phyloP scores from a whole-genome alignment of 1,139 yeast genomes.

The Suhomyces chickasaworum region DNA sequence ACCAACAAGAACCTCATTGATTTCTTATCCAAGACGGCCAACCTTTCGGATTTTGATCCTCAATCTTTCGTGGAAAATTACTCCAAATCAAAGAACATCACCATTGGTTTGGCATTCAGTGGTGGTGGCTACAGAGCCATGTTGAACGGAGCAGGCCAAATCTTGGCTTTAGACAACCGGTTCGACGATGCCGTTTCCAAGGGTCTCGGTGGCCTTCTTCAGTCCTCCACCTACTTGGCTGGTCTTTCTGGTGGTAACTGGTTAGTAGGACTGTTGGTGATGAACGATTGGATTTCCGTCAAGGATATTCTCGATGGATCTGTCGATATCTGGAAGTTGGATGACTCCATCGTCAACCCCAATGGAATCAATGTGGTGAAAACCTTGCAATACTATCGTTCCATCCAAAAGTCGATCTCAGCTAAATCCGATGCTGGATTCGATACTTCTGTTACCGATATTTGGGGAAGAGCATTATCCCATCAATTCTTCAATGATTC shows the following conservation, averaged over 20 bases:
- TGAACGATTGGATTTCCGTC: constrained; percentile 44
- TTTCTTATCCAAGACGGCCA: constrained; percentile 35
- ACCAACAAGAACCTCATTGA: constrained; percentile 36
- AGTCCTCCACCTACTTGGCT: constrained; percentile 39
- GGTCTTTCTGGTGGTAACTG: constrained; percentile 51
- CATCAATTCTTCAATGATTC: constrained; percentile 35
- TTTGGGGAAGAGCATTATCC: constrained; percentile 48
- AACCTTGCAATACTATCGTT: constrained; percentile 37
- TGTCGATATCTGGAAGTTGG: constrained; percentile 41
- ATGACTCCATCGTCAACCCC: constrained; percentile 43
- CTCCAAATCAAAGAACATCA: constrained; percentile 33
- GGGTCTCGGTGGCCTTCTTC: constrained; percentile 46
- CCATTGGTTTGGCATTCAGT: constrained; percentile 46
- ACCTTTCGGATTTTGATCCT: constrained; percentile 38
- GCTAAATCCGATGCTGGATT: constrained; percentile 42
- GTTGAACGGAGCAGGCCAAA: constrained; percentile 46
- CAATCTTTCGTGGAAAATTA: constrained; percentile 29
- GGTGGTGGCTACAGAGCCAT: constrained; percentile 53
- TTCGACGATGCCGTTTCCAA: constrained; percentile 25
- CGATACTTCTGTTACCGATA: constrained; percentile 42
- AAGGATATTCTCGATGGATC: constrained; percentile 32
- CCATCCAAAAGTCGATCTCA: constrained; percentile 30
- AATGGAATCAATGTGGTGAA: constrained; percentile 38
- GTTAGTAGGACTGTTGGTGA: constrained; percentile 42
- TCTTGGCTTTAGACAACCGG: constrained; percentile 40